A percentile compares a stretch with the other conserved stretches of the same genome.
Conservation (phyloP, 1,139 yeast species). For the Suhomyces bokatorum region DNA sequence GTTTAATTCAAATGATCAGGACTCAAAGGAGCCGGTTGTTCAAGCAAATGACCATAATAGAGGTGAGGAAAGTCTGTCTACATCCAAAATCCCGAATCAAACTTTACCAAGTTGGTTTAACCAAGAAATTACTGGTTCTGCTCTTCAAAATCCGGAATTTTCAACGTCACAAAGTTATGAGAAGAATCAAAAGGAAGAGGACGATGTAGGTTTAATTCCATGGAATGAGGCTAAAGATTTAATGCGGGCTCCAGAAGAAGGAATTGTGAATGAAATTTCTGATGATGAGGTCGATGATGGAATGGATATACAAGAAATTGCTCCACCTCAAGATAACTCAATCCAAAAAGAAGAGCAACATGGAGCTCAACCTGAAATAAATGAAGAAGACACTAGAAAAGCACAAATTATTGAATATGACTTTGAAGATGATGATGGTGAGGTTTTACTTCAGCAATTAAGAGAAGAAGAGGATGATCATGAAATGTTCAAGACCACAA, state of each 20-base stretch:
- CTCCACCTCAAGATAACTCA: conserved; percentile 4
- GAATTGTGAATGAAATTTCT: conserved; percentile 14
- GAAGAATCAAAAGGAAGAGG: conserved; percentile 37
- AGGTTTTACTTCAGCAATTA: conserved; percentile 59
- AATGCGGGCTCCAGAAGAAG: conserved; percentile 18
- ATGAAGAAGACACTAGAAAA: conserved; percentile 14
- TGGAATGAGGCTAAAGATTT: conserved; percentile 47
- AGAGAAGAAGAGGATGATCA: conserved; percentile 72
- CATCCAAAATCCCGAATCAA: not conserved
- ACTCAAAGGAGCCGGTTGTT: not conserved
- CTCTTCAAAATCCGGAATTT: conserved; percentile 12
- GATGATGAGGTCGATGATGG: conserved; percentile 10
- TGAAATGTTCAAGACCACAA: conserved; percentile 55
- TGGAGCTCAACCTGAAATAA: not conserved
- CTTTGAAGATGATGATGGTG: conserved; percentile 78
- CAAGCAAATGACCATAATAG: not conserved
- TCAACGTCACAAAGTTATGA: conserved; percentile 16
- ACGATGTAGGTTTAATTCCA: conserved; percentile 49
- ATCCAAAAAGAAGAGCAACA: not conserved
- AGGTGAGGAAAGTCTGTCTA: not conserved
- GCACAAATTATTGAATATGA: conserved; percentile 52
- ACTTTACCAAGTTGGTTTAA: conserved; percentile 37
- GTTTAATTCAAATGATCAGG: not conserved
- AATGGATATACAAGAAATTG: conserved; percentile 17
- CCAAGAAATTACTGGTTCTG: conserved; percentile 13